Evolutionary conservation across 2,329 filamentous ascomycete genomes (phyloP).

Genomic region (Cryphonectria parasitica): DNA sequence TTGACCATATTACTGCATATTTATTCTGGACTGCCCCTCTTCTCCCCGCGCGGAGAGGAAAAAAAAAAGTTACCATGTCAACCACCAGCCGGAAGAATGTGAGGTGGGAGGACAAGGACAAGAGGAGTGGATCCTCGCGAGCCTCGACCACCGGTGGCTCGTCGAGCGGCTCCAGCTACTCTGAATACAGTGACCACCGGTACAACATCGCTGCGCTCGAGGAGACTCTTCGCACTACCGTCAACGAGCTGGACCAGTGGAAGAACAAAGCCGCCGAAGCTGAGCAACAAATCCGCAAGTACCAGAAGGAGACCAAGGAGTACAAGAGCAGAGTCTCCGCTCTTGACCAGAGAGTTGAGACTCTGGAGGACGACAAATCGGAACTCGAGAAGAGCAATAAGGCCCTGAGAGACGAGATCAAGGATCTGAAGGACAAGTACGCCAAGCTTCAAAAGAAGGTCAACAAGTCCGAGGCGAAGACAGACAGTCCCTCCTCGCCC

Average conservation of each 20-base stretch:
- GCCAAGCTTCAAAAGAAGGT: slow-evolving; percentile 33
- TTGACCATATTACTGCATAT: background rate
- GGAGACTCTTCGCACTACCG: slow-evolving; percentile 33
- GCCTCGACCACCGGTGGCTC: slow-evolving; percentile 39
- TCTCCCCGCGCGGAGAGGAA: background rate
- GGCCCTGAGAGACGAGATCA: slow-evolving; percentile 30
- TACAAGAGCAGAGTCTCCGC: slow-evolving; percentile 31
- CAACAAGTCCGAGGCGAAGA: slow-evolving; percentile 33
- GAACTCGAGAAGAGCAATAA: slow-evolving; percentile 36
- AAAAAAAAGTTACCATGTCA: slow-evolving; percentile 16
- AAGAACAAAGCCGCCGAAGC: slow-evolving; percentile 33
- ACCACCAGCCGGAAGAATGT: slow-evolving; percentile 34
- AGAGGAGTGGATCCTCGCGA: slow-evolving; percentile 34
- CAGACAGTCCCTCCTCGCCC: slow-evolving; percentile 29
- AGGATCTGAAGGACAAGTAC: slow-evolving; percentile 30
- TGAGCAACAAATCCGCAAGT: slow-evolving; percentile 32
- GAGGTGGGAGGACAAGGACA: slow-evolving; percentile 38
- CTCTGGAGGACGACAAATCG: slow-evolving; percentile 34
- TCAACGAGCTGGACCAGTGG: slow-evolving; percentile 34
- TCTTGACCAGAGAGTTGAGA: slow-evolving; percentile 28
- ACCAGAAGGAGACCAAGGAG: slow-evolving; percentile 28
- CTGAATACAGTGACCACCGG: slow-evolving; percentile 33
- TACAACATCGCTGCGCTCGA: slow-evolving; percentile 36
- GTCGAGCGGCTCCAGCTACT: slow-evolving; percentile 38
- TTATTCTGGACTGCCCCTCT: background rate